Evolutionary conservation across 73 alveolate species (phyloP).

Genomic region (Paramecium biaurelia): DNA sequence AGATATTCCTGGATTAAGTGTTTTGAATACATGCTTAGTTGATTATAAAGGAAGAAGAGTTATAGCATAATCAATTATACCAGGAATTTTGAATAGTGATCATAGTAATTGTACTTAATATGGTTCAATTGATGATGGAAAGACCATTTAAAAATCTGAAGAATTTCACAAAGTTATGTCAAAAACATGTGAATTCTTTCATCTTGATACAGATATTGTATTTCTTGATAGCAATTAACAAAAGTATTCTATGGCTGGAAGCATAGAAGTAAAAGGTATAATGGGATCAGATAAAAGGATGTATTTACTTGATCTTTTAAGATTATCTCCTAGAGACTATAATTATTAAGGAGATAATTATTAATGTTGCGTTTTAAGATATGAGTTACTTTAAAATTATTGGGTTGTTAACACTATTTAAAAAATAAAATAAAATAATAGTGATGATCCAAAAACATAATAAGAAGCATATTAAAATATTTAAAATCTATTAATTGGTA

Average conservation of each 20-base stretch:
- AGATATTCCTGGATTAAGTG: slow-evolving; percentile 82
- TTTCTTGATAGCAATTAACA: slow-evolving; percentile 73
- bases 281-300: slow-evolving; percentile 90
- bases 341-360: slow-evolving; percentile 78
- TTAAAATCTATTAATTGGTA: slow-evolving; percentile 56
- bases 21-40: slow-evolving; percentile 76
- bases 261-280: slow-evolving; percentile 89
- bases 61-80: slow-evolving; percentile 85
- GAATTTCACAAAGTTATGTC: slow-evolving; percentile 78
- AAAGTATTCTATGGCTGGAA: slow-evolving; percentile 77
- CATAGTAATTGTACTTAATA: slow-evolving; percentile 77
- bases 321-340: slow-evolving; percentile 90
- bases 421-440: slow-evolving; percentile 67
- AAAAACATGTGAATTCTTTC: slow-evolving; percentile 77
- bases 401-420: slow-evolving; percentile 68
- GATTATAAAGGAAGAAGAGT: slow-evolving; percentile 89
- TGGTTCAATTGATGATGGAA: slow-evolving; percentile 92
- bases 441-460: slow-evolving; percentile 51
- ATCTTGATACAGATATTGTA: slow-evolving; percentile 65
- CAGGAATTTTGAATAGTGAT: slow-evolving; percentile 86
- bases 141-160: slow-evolving; percentile 73
- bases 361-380: slow-evolving; percentile 80
- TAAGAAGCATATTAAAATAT: slow-evolving; percentile 60
- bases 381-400: slow-evolving; percentile 76
- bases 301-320: slow-evolving; percentile 81